Base-by-base conservation (phyloP, 163 green algal genomes). In the Smithsoniella earleae region DNA sequence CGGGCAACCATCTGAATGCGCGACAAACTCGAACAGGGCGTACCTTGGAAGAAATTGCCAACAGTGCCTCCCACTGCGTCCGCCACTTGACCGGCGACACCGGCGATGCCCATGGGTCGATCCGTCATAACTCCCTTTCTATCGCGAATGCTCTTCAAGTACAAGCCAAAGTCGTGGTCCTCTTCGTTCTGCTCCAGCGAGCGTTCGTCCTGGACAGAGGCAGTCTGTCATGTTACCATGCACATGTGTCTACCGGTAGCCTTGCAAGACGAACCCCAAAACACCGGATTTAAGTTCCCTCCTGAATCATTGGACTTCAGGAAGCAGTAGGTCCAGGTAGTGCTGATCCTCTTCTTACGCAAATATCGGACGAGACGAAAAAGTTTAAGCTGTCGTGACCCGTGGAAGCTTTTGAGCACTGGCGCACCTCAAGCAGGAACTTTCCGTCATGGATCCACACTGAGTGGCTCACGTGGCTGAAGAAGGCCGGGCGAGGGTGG, bases 381-480 rank as follows among this genome's bases (percentile, higher is more conserved):
- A n/a, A n/a, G n/a, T n/a, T n/a, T n/a, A n/a, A n/a, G n/a, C n/a
- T n/a, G n/a, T n/a, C n/a, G n/a, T n/a, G n/a, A n/a, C n/a, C n/a
- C n/a, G n/a, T 49, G 40, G 13, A 49, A 49, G 10, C 13, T 49
- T 10, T 13, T 49, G 10, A 13, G 13, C 10, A 49, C 40, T 49
- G n/a, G 8, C 52, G 54, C 18, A 74, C 76, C n/a, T 34, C 36
- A 33, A 80, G 77, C 27, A 75, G 31, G 38, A 46, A 34, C 44
- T 77, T 72, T 22, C 76, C 76, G 30, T 78, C 76, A 49, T 80
- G 76, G 2, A 69, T 10, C 22, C 36, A 46, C 16, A 66, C 65
- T 27, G 43, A 49, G n/a, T 43, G 46, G 64, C 28, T 63, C 6
- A 36, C 62, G 10, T 44, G 73, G 40, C 0, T 4, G 46, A 38